Base-by-base conservation (phyloP, 2,329 filamentous ascomycete species). In the Colletotrichum lentis region DNA sequence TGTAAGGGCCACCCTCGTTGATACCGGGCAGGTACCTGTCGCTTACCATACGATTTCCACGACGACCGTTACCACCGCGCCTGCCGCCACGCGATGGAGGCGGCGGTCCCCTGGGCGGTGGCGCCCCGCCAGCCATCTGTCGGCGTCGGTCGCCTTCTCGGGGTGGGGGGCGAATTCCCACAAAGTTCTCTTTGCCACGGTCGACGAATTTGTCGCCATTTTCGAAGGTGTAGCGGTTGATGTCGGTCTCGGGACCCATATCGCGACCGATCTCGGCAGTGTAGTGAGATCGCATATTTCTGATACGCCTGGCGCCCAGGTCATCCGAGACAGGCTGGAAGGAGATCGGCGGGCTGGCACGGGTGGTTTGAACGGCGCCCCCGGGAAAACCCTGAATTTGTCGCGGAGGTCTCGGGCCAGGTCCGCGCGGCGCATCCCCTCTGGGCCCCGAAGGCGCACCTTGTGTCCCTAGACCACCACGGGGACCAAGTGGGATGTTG, bases 201-300 rank as follows among this genome's bases (percentile, higher is more conserved):
- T 94, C 91, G 52, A 94, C 90, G 62, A 94, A 88, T 6, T 78
- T 74, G 68, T 89, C 87, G 0, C 83, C 84, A 64, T 89, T 81
- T 76, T 93, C 90, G 72, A 94, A 94, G 0, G 89, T 90, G 76
- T 92, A 93, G 39, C 91, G 84, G 75, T 91, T 88, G 78, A 87
- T 87, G 58, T 83, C 79, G 69, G 81, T 77, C 60, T 83, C 79
- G 69, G 81, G 76, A 70, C 82, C 83, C 44, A 83, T 73, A 50
- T 82, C 79, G 14, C 82, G 77, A 22, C 77, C 68, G 31, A 74
- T 73, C 52, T 83, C 78, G 39, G 73, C 76, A 8, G 81, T 80
- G 76, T 85, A 86, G 70, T 81, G 82, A 20, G 79, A 77, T 16
- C 76, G 79, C 75, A 88, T 83, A 68, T 80, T 82, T 31, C 90